phyloP scores from a whole-genome alignment of 2,329 filamentous ascomycete species.

The Colletotrichum sp. region DNA sequence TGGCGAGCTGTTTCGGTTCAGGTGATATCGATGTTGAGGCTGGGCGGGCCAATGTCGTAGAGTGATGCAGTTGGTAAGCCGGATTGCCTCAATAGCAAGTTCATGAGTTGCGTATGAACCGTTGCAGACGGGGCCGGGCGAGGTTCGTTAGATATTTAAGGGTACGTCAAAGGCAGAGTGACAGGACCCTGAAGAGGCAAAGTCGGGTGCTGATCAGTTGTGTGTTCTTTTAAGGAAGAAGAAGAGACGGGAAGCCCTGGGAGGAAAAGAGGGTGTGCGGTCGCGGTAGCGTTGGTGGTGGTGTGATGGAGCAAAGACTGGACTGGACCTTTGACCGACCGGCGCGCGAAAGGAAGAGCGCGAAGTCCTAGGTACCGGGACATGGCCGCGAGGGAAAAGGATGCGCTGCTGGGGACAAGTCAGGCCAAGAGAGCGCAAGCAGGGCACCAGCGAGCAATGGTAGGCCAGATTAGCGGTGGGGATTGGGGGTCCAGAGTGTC shows the following conservation, averaged over 20 bases:
- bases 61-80: neutral
- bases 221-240: conserved; percentile 7
- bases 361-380: conserved; percentile 12
- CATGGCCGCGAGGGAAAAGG: neutral
- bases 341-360: neutral
- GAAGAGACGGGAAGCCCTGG: conserved; percentile 18
- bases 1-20: neutral
- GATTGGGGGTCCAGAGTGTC: neutral
- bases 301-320: conserved; percentile 18
- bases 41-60: conserved; percentile 30
- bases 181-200: conserved; percentile 14
- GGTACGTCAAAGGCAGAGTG: conserved; percentile 13
- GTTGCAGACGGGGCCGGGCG: conserved; percentile 9
- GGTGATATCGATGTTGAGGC: neutral
- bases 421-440: conserved; percentile 1
- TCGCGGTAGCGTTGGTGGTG: neutral
- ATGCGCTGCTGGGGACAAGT: neutral
- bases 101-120: conserved; percentile 34
- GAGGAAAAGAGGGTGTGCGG: conserved; percentile 9
- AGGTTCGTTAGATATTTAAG: conserved; percentile 11
- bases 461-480: conserved; percentile 13
- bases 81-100: conserved; percentile 44
- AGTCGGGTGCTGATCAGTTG: conserved; percentile 4
- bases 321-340: neutral
- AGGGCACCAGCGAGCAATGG: neutral